Base-by-base conservation (phyloP, 2,329 filamentous ascomycete species). In the Monosporascus sp. region DNA sequence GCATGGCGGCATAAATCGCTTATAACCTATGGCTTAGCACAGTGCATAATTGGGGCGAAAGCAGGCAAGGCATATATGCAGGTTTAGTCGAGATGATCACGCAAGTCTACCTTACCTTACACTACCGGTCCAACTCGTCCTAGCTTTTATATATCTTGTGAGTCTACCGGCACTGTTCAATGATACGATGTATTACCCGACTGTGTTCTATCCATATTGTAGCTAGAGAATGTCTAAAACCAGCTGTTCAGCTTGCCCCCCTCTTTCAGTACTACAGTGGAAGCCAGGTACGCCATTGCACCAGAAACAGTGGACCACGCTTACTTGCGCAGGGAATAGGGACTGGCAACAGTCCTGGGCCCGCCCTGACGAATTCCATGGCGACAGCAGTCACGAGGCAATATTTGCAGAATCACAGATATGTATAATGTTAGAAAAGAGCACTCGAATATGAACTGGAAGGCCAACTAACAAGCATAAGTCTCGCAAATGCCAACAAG, bases 401-500 rank as follows among this genome's bases (percentile, higher is more conserved):
- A 38, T 28, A 3, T 22, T 35, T 8, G 18, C 31, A 15, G 14
- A 50, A 37, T 50, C 48, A 8, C 28, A 26, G 7, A 17, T 31
- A n/a, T 37, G 48, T 50, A 37, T 50, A 26, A 38, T 40, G 48
- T 50, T 22, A 43, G 37, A 20, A 28, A 46, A 28, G 28, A 17
- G 22, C 20, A 15, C 18, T 20, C 20, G 5, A 24, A 14, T 18
- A 22, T 44, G 20, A 48, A 43, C 22, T 5, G 7, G 22, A 18
- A 4, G 28, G 26, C 1, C 1, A 18, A 41, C 44, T 55, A 43
- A 59, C 49, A 18, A 20, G 18, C 47, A 18, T 24, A 51, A 72
- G 71, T 28, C 57, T 67, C 15, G 64, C 68, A 2, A 59, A 63
- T 8, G 70, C 70, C 1, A 63, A 69, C 20, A 47, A 43, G 2